Conservation (phyloP, 139 green algal genomes). For the Tetraselmis chui region DNA sequence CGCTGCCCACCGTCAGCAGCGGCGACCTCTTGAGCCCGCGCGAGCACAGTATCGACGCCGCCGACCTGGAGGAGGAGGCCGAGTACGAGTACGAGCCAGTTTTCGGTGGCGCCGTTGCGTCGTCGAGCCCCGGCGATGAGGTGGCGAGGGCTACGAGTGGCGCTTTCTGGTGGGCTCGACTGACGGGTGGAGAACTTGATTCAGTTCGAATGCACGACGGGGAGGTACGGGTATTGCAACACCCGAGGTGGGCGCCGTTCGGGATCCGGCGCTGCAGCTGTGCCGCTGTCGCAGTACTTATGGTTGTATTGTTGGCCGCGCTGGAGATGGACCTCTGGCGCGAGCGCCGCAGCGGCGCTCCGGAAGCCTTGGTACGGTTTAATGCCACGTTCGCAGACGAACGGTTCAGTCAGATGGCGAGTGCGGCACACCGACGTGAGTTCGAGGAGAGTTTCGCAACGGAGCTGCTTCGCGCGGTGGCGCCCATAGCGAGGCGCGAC, state of each 20-base stretch:
- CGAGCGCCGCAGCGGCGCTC: background rate
- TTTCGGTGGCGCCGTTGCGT: too few relatives aligned
- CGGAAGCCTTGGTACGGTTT: background rate
- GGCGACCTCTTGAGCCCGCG: too few relatives aligned
- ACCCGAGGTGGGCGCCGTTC: background rate
- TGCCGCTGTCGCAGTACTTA: background rate
- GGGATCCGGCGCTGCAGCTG: background rate
- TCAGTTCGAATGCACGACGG: background rate
- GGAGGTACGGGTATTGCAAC: background rate
- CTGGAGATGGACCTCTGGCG: background rate
- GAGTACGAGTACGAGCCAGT: too few relatives aligned
- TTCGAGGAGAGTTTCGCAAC: background rate
- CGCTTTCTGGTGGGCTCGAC: background rate
- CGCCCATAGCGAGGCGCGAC: too few relatives aligned
- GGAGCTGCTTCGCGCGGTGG: background rate
- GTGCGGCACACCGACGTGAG: background rate
- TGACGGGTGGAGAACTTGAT: background rate
- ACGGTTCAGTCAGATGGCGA: background rate
- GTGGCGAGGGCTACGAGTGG: too few relatives aligned
- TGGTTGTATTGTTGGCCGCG: background rate
- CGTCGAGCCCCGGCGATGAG: too few relatives aligned
- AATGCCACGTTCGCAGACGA: background rate
- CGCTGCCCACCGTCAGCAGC: too few relatives aligned
- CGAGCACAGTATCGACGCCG: too few relatives aligned
- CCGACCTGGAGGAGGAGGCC: too few relatives aligned